Percentiles rank a stretch among this genome's conserved stretches.
Conservation (phyloP, 2,329 filamentous ascomycete species). For the Cordyceps militaris region DNA sequence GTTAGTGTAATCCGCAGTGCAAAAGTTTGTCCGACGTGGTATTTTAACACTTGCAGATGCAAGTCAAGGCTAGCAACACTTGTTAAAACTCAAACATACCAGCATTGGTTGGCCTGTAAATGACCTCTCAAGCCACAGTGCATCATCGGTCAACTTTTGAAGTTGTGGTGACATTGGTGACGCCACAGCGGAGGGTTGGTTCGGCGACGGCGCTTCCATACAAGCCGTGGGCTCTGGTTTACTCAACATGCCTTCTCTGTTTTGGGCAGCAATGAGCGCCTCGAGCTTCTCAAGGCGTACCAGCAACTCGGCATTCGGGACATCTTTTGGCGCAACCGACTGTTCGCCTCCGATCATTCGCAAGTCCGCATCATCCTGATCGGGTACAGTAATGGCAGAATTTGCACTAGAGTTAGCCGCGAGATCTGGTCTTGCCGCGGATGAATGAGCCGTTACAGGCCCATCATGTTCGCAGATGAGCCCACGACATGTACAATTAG, state of each 20-base stretch:
- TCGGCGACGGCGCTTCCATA: neutral
- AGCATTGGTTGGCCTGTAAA: conserved; percentile 24
- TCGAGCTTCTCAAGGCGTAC: conserved; percentile 23
- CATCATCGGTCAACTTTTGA: conserved; percentile 28
- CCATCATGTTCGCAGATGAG: conserved; percentile 21
- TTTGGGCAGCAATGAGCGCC: conserved; percentile 19
- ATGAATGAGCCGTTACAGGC: neutral
- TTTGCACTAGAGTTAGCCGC: conserved; percentile 1
- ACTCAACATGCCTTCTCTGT: conserved; percentile 8
- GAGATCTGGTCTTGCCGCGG: conserved; percentile 6
- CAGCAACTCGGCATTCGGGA: conserved; percentile 18
- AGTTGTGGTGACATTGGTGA: conserved; percentile 23
- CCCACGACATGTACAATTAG: conserved; percentile 30
- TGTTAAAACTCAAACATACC: conserved; percentile 18
- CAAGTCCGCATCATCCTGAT: neutral
- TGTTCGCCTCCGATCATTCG: neutral
- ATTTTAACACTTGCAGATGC: neutral
- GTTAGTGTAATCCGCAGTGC: neutral
- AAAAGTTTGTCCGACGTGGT: neutral
- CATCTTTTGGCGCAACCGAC: conserved; percentile 13
- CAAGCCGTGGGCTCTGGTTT: conserved; percentile 8
- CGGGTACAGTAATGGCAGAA: neutral
- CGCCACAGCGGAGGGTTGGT: conserved; percentile 12
- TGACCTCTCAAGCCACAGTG: conserved; percentile 26
- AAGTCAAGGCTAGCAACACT: neutral